Conservation (phyloP, 768 basidiomycete species). For the Cystobasidium onofrii region DNA sequence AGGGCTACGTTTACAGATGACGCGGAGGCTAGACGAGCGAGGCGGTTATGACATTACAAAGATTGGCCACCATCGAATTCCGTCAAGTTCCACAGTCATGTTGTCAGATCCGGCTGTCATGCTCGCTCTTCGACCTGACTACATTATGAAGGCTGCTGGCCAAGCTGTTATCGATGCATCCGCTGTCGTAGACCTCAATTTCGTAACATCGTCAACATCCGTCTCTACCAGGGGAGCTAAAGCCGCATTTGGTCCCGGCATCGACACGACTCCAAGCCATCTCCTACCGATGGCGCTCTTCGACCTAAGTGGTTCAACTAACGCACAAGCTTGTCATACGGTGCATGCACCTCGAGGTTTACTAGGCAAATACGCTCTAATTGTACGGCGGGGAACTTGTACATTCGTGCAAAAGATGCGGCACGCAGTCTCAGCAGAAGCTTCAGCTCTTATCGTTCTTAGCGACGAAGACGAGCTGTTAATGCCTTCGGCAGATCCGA, state of each 20-base stretch:
- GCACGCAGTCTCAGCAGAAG: constrained; percentile 60
- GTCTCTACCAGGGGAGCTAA: neutral
- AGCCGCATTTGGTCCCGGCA: constrained; percentile 25
- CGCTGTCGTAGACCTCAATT: neutral
- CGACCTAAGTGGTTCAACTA: neutral
- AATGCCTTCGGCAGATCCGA: constrained; percentile 33
- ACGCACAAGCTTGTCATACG: neutral
- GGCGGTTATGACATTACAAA: constrained; percentile 33
- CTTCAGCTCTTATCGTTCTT: constrained; percentile 69
- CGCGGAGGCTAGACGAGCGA: neutral
- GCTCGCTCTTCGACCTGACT: constrained; percentile 3
- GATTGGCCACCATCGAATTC: constrained; percentile 34
- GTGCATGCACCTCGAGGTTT: neutral
- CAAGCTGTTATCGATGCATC: neutral
- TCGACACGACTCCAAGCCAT: neutral
- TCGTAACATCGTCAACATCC: neutral
- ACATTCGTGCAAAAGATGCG: constrained; percentile 78
- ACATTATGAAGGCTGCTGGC: constrained; percentile 16
- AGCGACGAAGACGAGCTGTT: constrained; percentile 44
- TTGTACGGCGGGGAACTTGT: constrained; percentile 67
- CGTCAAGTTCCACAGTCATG: constrained; percentile 26
- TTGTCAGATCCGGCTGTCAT: constrained; percentile 36
- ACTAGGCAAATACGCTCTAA: constrained; percentile 48
- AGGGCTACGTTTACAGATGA: constrained; percentile 36
- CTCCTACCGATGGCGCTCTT: neutral